These are phyloP conservation scores for Talaromyces sp. DNA, from an alignment of 2,329 filamentous ascomycete species.

Conservation along the genomic window DNA sequence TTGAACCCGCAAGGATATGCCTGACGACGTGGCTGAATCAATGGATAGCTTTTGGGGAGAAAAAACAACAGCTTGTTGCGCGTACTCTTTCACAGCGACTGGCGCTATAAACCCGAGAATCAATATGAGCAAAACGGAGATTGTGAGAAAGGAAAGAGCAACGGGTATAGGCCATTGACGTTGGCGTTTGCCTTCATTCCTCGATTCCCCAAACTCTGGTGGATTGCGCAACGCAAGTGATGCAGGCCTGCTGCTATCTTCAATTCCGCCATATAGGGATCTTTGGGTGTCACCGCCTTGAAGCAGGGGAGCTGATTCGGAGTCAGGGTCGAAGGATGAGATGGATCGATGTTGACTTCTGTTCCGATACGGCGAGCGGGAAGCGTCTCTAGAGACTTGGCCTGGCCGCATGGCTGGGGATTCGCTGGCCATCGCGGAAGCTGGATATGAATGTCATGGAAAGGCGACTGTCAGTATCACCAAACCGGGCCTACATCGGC, in stretches of 20 bases:
- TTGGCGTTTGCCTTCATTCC: constrained; percentile 19
- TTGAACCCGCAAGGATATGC: constrained; percentile 74
- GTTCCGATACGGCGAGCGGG: constrained; percentile 17
- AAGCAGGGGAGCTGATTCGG: constrained; percentile 41
- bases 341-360: constrained; percentile 11
- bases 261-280: constrained; percentile 24
- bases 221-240: constrained; percentile 19
- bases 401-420: constrained; percentile 26
- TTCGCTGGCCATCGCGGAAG: constrained; percentile 31
- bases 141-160: constrained; percentile 63
- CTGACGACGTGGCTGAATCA: constrained; percentile 74
- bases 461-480: not conserved
- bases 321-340: constrained; percentile 30
- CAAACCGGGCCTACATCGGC: not conserved
- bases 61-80: constrained; percentile 74
- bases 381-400: constrained; percentile 15
- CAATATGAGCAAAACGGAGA: constrained; percentile 64
- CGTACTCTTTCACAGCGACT: constrained; percentile 77
- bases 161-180: constrained; percentile 74
- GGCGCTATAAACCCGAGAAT: constrained; percentile 76
- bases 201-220: constrained; percentile 13
- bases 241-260: constrained; percentile 18
- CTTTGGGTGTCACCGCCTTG: constrained; percentile 29
- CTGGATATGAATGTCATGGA: not conserved
- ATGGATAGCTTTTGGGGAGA: constrained; percentile 80